phyloP scores from a whole-genome alignment of 2,329 filamentous ascomycete genomes.

The Ceratocystis lukuohia region DNA sequence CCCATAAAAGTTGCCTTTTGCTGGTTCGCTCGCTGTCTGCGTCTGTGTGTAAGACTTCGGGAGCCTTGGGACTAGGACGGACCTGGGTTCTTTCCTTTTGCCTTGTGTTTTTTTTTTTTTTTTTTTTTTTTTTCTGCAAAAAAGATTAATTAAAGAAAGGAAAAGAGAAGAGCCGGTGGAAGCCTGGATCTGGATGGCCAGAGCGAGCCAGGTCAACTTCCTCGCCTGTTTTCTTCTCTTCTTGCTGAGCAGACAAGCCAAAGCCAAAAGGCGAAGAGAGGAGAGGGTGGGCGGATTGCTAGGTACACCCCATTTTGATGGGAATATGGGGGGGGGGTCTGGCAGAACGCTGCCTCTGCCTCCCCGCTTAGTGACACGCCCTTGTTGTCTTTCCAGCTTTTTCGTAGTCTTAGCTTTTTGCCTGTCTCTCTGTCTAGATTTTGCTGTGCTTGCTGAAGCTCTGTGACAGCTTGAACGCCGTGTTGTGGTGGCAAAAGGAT shows the following conservation, averaged over 20 bases:
- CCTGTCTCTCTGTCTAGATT: neutral
- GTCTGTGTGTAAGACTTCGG: slow-evolving; percentile 9
- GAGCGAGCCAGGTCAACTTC: neutral
- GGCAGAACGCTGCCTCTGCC: too few species aligned
- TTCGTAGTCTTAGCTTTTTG: neutral
- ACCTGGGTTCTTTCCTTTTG: slow-evolving; percentile 1
- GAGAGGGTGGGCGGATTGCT: neutral
- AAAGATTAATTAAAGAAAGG: neutral
- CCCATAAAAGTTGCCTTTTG: neutral
- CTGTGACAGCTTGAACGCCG: neutral
- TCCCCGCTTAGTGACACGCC: neutral
- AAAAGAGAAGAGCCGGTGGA: neutral
- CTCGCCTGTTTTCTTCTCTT: neutral
- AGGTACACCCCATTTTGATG: neutral
- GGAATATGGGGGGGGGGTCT: too few species aligned
- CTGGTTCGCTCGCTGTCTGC: slow-evolving; percentile 7
- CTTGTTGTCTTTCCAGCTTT: neutral
- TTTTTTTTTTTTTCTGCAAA: neutral
- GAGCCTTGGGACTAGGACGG: slow-evolving; percentile 9
- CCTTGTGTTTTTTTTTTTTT: slow-evolving; percentile 1
- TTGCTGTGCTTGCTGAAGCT: neutral
- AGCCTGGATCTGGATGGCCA: slow-evolving; percentile 1
- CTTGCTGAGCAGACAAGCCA: neutral
- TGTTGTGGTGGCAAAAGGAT: neutral
- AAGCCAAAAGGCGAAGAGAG: neutral